A percentile compares a stretch with the other conserved stretches of the same genome.
phyloP scores from a whole-genome alignment of 2,329 filamentous ascomycete genomes.

The Lasiodiplodia hormozganensis region DNA sequence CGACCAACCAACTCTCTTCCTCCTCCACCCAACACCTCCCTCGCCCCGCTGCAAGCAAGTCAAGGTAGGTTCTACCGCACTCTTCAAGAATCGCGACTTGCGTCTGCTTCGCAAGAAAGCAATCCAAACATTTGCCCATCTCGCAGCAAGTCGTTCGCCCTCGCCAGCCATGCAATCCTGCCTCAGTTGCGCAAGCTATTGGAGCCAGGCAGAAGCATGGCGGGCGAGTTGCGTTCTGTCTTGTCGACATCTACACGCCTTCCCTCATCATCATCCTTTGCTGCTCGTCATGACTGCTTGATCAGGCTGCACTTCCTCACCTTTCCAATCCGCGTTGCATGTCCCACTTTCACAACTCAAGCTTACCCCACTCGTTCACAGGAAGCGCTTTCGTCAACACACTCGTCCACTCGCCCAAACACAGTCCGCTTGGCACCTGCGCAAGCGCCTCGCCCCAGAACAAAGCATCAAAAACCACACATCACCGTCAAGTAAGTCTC shows the following conservation, averaged over 20 bases:
- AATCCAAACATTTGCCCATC: not conserved
- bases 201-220: not conserved
- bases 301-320: not conserved
- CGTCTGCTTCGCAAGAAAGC: not conserved
- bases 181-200: not conserved
- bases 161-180: not conserved
- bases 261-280: not conserved
- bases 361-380: not conserved
- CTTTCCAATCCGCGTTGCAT: not conserved
- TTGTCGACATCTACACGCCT: not conserved
- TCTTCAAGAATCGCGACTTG: too few species aligned
- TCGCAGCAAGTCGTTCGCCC: not conserved
- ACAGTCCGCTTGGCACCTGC: not conserved
- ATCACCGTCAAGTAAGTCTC: not conserved
- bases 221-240: not conserved
- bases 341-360: constrained; percentile 34
- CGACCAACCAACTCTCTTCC: constrained; percentile 24
- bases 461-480: not conserved
- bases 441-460: constrained; percentile 6
- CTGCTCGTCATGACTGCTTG: not conserved
- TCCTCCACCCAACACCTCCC: constrained; percentile 26
- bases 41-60: not conserved
- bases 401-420: not conserved
- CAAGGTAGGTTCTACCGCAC: too few species aligned
- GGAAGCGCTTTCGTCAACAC: not conserved